These are phyloP conservation scores for Tulasnella sp. DNA, from an alignment of 768 basidiomycete genomes.

Conservation along the genomic window DNA sequence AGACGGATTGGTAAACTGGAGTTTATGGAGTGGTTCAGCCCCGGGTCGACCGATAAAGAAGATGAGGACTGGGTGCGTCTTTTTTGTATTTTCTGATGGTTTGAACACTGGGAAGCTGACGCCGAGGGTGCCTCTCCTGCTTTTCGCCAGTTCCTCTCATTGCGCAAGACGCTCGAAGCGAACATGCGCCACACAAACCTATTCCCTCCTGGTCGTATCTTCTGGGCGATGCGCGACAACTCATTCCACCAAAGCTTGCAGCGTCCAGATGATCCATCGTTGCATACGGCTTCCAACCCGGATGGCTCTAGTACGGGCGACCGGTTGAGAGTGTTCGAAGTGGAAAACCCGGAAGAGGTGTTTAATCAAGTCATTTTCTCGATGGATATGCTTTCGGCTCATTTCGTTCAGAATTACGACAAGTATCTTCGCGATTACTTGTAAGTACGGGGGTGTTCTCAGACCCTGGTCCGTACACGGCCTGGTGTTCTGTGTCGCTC, in stretches of 20 bases:
- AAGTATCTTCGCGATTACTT: constrained; percentile 58
- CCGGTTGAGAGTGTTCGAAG: constrained; percentile 64
- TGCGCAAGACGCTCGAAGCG: constrained; percentile 79
- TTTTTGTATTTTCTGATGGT: not conserved
- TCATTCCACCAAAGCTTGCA: constrained; percentile 62
- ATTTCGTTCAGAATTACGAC: constrained; percentile 79
- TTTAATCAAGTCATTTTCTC: constrained; percentile 80
- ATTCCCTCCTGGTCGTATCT: constrained; percentile 71
- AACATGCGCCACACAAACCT: constrained; percentile 70
- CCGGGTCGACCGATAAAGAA: constrained; percentile 7
- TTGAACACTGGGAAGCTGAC: not conserved
- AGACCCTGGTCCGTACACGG: not conserved
- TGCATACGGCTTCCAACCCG: constrained; percentile 31
- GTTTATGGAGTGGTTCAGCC: constrained; percentile 2
- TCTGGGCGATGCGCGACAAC: constrained; percentile 73
- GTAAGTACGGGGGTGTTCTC: not conserved
- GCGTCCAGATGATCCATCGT: constrained; percentile 19
- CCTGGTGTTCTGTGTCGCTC: not conserved
- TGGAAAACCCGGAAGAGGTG: constrained; percentile 67
- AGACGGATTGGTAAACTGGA: constrained; percentile 28
- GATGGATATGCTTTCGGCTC: constrained; percentile 69
- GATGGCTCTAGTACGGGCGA: constrained; percentile 38
- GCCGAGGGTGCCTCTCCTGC: not conserved
- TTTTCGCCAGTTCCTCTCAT: constrained; percentile 60
- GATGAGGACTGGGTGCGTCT: constrained; percentile 34